Evolutionary conservation across 1,284 basidiomycete genomes (phyloP), one percentile per base, ranked within the genome.

Genomic region (Moesziomyces sp.): DNA sequence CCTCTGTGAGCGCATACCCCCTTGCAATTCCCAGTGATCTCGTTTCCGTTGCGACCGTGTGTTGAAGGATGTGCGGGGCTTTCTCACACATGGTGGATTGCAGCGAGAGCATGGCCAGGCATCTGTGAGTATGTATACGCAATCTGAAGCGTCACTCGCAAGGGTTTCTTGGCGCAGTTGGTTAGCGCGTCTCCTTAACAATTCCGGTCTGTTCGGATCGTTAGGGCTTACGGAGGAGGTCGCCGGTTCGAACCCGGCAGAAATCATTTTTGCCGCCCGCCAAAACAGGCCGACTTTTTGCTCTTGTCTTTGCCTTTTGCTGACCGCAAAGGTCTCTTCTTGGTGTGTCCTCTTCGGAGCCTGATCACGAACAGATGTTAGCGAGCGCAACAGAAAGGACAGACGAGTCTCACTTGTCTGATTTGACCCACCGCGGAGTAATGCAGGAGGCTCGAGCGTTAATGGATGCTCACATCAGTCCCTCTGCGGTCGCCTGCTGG

Each of bases 151-250:
- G 24, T 26, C 3, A 16, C 16, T 14, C 13, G 14, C n/a, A 47
- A 14, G 13, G 59, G 66, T 69, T 64, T 64, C 67, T 60, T 73
- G 70, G 65, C 70, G 70, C 70, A 73, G 70, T 64, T 73, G 69
- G 69, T 72, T 72, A 72, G 69, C 63, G 64, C 70, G 64, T 73
- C 70, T 73, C 64, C 70, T 73, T 73, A 73, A 73, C 70, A 73
- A 52, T 71, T 65, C 60, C 40, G 47, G 30, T 59, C 53, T 38
- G 1, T 23, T 51, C 49, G 30, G 58, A 66, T 57, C 46, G 65
- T 61, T 73, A 61, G 43, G 61, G 59, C 56, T 71, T 66, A 58
- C 65, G 70, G 70, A 73, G 70, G 70, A 73, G 71, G 70, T 68
- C 70, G 70, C 65, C 57, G 70, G 70, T 74, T 74, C 70, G 70